Conservation (phyloP, 225 moss, liverwort and hornwort genomes). For the Physcomitrium patens region DNA sequence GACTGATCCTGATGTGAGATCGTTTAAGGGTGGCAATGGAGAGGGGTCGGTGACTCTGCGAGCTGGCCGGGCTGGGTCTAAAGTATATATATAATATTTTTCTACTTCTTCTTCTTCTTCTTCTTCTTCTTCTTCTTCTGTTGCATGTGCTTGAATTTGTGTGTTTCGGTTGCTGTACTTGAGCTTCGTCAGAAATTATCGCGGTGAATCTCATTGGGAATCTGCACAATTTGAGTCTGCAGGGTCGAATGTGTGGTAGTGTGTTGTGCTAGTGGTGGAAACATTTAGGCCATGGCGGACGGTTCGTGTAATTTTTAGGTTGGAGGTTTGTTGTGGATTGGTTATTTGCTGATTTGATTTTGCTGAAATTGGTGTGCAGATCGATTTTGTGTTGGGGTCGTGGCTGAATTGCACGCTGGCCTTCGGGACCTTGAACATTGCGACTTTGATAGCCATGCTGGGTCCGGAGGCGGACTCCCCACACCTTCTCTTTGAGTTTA, state of each 20-base stretch:
- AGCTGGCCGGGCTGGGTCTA: slow-evolving; percentile 75
- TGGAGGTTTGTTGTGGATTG: too few relatives aligned
- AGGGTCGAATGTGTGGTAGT: too few relatives aligned
- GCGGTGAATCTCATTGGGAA: too few relatives aligned
- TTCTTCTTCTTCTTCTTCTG: too few relatives aligned
- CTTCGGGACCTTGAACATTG: slow-evolving; percentile 80
- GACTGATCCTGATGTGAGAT: slow-evolving; percentile 66
- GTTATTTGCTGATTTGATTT: too few relatives aligned
- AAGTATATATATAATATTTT: too few relatives aligned
- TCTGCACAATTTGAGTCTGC: too few relatives aligned
- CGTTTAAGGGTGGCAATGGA: slow-evolving; percentile 57
- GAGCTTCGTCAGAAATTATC: too few relatives aligned
- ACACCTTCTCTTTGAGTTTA: slow-evolving; percentile 88
- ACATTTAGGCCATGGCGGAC: neutral
- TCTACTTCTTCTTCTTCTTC: neutral
- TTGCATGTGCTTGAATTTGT: too few relatives aligned
- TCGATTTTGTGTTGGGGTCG: slow-evolving; percentile 79
- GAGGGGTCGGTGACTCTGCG: slow-evolving; percentile 76
- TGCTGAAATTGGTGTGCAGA: slow-evolving; percentile 33
- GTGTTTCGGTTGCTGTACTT: too few relatives aligned
- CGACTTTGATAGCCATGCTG: slow-evolving; percentile 77
- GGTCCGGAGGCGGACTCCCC: slow-evolving; percentile 72
- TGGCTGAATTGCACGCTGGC: slow-evolving; percentile 81
- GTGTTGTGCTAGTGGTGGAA: too few relatives aligned
- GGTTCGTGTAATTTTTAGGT: too few relatives aligned